Conservation (phyloP, 495 filamentous ascomycete species). For the Hypoxylon lenormandii region DNA sequence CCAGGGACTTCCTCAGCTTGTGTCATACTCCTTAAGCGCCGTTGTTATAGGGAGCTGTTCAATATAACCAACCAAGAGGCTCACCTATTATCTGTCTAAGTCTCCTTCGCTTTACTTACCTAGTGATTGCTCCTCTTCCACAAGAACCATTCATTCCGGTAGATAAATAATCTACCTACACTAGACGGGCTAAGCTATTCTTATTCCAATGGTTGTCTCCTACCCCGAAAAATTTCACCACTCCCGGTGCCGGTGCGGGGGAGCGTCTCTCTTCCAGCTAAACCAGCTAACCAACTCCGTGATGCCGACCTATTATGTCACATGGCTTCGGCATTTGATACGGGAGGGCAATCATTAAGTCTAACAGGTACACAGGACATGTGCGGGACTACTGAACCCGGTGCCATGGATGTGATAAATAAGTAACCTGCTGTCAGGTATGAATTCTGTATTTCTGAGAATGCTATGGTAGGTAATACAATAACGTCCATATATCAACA, state of each 20-base stretch:
- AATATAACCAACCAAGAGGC: too few species aligned
- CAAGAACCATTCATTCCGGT: too few species aligned
- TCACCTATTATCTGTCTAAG: too few species aligned
- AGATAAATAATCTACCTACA: too few species aligned
- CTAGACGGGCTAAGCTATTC: too few species aligned
- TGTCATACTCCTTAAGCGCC: too few species aligned
- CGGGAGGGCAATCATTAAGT: slow-evolving; percentile 7
- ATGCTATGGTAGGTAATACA: neutral
- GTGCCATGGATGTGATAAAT: neutral
- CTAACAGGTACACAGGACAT: neutral
- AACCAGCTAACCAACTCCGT: slow-evolving; percentile 13
- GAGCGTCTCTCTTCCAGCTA: slow-evolving; percentile 19
- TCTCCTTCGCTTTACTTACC: too few species aligned
- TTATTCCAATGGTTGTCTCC: too few species aligned
- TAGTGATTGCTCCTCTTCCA: too few species aligned
- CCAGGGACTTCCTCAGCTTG: too few species aligned
- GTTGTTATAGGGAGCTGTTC: too few species aligned
- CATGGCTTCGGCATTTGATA: slow-evolving; percentile 40
- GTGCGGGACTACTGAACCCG: slow-evolving; percentile 29
- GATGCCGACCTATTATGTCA: slow-evolving; percentile 34
- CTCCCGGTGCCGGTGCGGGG: slow-evolving; percentile 42
- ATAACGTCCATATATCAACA: slow-evolving; percentile 43
- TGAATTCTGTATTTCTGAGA: neutral
- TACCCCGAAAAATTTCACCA: slow-evolving; percentile 4
- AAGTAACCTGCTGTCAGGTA: neutral